Percentiles rank a stretch among this genome's conserved stretches.
These are phyloP conservation scores for Mycena chlorophos DNA, from an alignment of 768 basidiomycete species.

Conservation along the genomic window DNA sequence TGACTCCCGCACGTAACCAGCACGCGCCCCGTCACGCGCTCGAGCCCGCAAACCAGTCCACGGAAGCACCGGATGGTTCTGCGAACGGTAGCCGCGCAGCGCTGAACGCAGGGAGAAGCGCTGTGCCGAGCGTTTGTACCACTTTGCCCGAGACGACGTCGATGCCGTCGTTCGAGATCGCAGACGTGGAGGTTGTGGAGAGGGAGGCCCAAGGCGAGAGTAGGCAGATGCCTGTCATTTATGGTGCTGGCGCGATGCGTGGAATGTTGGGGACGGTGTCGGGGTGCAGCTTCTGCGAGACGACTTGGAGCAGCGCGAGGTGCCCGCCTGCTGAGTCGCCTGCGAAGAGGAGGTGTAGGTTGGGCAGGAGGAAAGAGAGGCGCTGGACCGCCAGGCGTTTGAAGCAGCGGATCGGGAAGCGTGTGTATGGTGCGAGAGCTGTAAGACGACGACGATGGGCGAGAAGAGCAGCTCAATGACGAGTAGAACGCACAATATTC, in stretches of 20 bases:
- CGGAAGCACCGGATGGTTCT: conserved; percentile 26
- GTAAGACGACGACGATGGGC: too few relatives aligned
- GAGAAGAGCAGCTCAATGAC: too few relatives aligned
- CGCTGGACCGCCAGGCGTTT: too few relatives aligned
- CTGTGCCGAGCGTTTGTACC: conserved; percentile 23
- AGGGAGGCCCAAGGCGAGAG: conserved; percentile 35
- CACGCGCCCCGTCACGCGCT: conserved; percentile 24
- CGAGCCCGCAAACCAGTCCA: conserved; percentile 33
- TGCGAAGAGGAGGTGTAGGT: conserved; percentile 32
- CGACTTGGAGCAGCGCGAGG: conserved; percentile 35
- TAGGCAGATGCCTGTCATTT: conserved; percentile 34
- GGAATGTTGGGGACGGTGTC: conserved; percentile 28
- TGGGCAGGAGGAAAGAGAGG: too few relatives aligned
- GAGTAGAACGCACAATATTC: too few relatives aligned
- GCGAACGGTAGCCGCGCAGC: conserved; percentile 21
- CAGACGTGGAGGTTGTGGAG: conserved; percentile 16
- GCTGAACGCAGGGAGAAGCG: conserved; percentile 10
- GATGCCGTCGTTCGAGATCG: conserved; percentile 13
- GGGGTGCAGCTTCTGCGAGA: conserved; percentile 42
- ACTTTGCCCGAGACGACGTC: conserved; percentile 27
- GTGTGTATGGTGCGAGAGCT: too few relatives aligned
- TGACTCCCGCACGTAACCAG: conserved; percentile 31
- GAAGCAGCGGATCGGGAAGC: too few relatives aligned
- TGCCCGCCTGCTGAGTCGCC: conserved; percentile 45
- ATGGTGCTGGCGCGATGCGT: conserved; percentile 22